Conservation (phyloP, 2,329 filamentous ascomycete genomes). For the Pezicula radicicola region DNA sequence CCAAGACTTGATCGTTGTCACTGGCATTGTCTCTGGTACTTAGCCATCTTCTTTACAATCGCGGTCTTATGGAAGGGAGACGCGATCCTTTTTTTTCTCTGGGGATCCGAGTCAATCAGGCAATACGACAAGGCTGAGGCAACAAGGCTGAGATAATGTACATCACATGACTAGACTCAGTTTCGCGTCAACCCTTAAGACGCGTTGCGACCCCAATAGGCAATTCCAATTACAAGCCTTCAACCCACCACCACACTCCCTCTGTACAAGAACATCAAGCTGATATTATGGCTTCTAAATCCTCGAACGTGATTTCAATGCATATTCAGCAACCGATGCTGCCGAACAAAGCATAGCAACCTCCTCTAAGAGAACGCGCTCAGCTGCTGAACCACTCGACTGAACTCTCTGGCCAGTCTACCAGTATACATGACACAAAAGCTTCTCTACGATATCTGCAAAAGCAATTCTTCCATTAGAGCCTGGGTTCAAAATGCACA, state of each 20-base stretch:
- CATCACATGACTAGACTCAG: too few species aligned
- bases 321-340: too few species aligned
- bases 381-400: neutral
- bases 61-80: neutral
- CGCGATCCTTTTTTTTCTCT: neutral
- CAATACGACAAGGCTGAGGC: too few species aligned
- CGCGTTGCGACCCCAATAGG: too few species aligned
- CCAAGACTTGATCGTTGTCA: constrained; percentile 54
- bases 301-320: too few species aligned
- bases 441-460: constrained; percentile 8
- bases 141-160: too few species aligned
- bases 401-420: constrained; percentile 1
- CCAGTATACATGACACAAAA: constrained; percentile 2
- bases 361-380: constrained; percentile 2
- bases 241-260: too few species aligned
- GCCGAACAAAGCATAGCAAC: neutral
- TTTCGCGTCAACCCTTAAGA: too few species aligned
- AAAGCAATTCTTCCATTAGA: neutral
- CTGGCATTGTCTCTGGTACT: constrained; percentile 24
- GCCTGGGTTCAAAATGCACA: constrained; percentile 4
- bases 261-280: too few species aligned
- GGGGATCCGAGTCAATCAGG: neutral
- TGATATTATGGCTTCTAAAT: too few species aligned
- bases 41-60: neutral
- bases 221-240: too few species aligned